phyloP scores from a whole-genome alignment of 805 yeast species.

The Metschnikowia cubensis region DNA sequence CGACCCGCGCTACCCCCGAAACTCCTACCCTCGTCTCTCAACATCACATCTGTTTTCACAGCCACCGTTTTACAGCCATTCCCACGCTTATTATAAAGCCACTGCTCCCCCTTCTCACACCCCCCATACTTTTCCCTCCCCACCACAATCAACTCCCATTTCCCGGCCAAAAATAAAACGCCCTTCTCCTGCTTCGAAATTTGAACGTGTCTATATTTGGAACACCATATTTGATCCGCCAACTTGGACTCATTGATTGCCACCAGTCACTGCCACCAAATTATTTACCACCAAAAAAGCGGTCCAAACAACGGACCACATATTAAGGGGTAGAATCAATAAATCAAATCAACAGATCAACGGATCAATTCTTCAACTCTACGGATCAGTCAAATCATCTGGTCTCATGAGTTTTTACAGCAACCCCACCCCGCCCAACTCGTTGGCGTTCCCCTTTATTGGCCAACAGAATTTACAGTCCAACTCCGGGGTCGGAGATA shows the following conservation, averaged over 20 bases:
- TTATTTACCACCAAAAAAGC: too few relatives aligned
- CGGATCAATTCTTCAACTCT: too few relatives aligned
- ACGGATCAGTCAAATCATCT: too few relatives aligned
- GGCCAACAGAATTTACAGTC: slow-evolving; percentile 16
- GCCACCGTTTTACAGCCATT: slow-evolving; percentile 3
- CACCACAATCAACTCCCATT: background rate
- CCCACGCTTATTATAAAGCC: background rate
- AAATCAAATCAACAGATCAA: too few relatives aligned
- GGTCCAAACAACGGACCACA: too few relatives aligned
- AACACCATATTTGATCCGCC: too few relatives aligned
- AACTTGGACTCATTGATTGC: too few relatives aligned
- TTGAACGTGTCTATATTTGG: too few relatives aligned
- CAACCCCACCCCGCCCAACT: slow-evolving; percentile 15
- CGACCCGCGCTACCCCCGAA: slow-evolving; percentile 7
- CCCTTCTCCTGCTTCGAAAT: too few relatives aligned
- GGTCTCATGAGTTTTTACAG: slow-evolving; percentile 19
- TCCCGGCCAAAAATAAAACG: too few relatives aligned
- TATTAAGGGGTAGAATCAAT: too few relatives aligned
- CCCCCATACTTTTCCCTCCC: background rate
- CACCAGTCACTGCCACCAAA: too few relatives aligned
- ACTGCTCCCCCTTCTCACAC: background rate
- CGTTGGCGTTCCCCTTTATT: slow-evolving; percentile 23
- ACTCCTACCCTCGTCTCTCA: slow-evolving; percentile 3
- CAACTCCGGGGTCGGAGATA: slow-evolving; percentile 6
- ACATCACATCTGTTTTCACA: background rate